Evolutionary conservation across 1,139 yeast genomes (phyloP).

Genomic region (Suhomyces wounanorum): DNA sequence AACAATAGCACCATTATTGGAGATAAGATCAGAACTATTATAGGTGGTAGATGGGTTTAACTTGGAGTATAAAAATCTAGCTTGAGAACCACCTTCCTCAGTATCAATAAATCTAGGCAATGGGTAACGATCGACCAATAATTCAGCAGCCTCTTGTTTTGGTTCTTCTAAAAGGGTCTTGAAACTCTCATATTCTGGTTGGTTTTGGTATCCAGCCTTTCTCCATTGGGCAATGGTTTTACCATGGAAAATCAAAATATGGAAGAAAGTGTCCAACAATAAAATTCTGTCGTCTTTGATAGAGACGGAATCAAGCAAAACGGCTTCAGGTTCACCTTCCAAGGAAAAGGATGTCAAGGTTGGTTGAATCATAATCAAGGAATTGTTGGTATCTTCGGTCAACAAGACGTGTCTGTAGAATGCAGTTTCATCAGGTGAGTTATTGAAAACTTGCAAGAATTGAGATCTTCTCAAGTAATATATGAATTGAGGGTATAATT

Average conservation of each 20-base stretch:
- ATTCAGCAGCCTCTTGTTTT: conserved; percentile 86
- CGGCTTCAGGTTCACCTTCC: conserved; percentile 83
- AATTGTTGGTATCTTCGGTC: conserved; percentile 88
- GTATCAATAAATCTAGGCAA: conserved; percentile 95
- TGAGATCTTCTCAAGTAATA: conserved; percentile 96
- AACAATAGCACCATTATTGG: conserved; percentile 70
- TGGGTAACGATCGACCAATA: conserved; percentile 92
- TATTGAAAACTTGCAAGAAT: conserved; percentile 93
- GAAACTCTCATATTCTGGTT: conserved; percentile 85
- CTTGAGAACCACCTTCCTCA: conserved; percentile 98
- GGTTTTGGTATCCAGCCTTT: conserved; percentile 91
- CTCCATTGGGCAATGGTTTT: conserved; percentile 96
- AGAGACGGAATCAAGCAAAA: conserved; percentile 90
- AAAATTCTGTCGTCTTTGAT: conserved; percentile 86
- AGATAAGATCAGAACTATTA: conserved; percentile 56
- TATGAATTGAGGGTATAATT: conserved; percentile 86
- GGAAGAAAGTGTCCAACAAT: conserved; percentile 93
- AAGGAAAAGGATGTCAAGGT: conserved; percentile 86
- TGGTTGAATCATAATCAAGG: conserved; percentile 97
- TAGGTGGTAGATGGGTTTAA: conserved; percentile 91
- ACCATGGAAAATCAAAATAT: conserved; percentile 92
- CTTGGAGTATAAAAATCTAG: conserved; percentile 91
- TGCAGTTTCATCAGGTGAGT: conserved; percentile 98
- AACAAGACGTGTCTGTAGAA: conserved; percentile 91
- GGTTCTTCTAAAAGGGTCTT: conserved; percentile 87